Percentiles rank a stretch among this genome's conserved stretches.
These are phyloP conservation scores for Trypanosoma cruzi DNA, from an alignment of 208 protist genomes.

Conservation along the genomic window DNA sequence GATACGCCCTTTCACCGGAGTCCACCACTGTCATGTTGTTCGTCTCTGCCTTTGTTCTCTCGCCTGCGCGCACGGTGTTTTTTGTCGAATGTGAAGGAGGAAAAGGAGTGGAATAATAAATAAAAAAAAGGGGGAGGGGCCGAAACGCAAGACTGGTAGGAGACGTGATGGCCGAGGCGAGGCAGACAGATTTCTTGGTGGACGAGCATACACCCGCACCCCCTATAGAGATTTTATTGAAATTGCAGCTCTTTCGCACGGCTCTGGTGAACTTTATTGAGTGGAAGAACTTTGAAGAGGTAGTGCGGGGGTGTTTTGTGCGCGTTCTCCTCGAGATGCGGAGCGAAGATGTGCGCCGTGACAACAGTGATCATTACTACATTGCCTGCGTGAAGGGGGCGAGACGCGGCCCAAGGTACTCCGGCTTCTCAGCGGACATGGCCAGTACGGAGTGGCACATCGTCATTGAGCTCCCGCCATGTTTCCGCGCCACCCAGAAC, in stretches of 20 bases:
- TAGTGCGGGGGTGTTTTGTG: constrained; percentile 88
- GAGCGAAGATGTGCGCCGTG: constrained; percentile 68
- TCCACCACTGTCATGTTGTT: not conserved
- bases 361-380: constrained; percentile 88
- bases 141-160: not conserved
- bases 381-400: constrained; percentile 88
- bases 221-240: constrained; percentile 65
- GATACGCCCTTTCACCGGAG: too few relatives aligned
- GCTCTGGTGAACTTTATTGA: constrained; percentile 85
- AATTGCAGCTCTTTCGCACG: constrained; percentile 88
- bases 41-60: not conserved
- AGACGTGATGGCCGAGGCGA: constrained; percentile 12
- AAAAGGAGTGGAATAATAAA: not conserved
- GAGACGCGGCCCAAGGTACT: constrained; percentile 73
- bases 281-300: constrained; percentile 85
- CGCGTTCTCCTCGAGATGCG: constrained; percentile 91
- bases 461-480: constrained; percentile 90
- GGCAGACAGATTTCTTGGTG: constrained; percentile 19
- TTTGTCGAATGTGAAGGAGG: not conserved
- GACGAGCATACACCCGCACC: constrained; percentile 45
- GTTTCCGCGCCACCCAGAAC: constrained; percentile 84
- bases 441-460: constrained; percentile 88
- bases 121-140: not conserved
- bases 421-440: constrained; percentile 86
- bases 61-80: not conserved